Evolutionary conservation across 768 basidiomycete genomes (phyloP).

Genomic region (Clitopilus passeckerianus): DNA sequence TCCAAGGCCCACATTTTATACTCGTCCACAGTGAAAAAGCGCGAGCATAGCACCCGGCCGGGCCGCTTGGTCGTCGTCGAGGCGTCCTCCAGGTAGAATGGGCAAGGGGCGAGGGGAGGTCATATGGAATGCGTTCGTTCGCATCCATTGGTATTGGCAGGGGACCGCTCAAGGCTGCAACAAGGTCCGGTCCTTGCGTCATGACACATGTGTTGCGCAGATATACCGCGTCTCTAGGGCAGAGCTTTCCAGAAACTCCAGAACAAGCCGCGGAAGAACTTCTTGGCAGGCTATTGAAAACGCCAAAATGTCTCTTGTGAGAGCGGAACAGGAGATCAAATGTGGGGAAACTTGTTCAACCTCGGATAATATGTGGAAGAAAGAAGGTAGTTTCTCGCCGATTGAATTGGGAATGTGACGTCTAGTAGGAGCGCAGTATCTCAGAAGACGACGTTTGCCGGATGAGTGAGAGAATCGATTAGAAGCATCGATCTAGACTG

Average conservation of each 20-base stretch:
- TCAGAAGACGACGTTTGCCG: background rate
- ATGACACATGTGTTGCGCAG: background rate
- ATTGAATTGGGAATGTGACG: background rate
- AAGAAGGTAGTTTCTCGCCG: slow-evolving; percentile 1
- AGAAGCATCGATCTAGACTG: background rate
- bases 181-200: background rate
- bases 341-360: slow-evolving; percentile 6
- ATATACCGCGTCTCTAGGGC: background rate
- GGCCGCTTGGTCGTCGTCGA: background rate
- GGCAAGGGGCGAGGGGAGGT: background rate
- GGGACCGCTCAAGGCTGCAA: background rate
- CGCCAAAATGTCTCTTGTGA: background rate
- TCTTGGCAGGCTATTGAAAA: background rate
- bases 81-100: background rate
- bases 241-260: background rate
- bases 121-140: background rate
- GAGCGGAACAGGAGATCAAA: slow-evolving; percentile 7
- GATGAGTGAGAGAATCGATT: background rate
- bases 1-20: background rate
- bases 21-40: background rate
- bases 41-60: background rate
- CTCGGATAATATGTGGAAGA: slow-evolving; percentile 12
- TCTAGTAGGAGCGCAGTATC: background rate
- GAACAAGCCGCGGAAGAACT: background rate
- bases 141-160: background rate